Evolutionary conservation across 805 yeast species (phyloP).

Genomic region (Candida orba): DNA sequence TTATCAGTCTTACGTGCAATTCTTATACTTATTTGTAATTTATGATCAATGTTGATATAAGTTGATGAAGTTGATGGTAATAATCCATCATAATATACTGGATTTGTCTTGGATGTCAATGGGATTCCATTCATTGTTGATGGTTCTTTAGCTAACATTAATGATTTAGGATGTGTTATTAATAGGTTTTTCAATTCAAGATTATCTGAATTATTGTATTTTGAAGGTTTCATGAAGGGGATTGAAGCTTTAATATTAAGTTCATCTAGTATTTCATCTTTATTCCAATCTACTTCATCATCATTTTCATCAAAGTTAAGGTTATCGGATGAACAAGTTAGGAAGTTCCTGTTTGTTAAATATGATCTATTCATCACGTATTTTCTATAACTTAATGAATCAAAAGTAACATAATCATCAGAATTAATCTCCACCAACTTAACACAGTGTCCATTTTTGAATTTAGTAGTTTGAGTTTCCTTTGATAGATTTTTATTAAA

Average conservation of each 20-base stretch:
- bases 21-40: conserved; percentile 64
- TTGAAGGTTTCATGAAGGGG: conserved; percentile 18
- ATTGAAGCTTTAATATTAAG: conserved; percentile 12
- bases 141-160: conserved; percentile 8
- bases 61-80: conserved; percentile 53
- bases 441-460: conserved; percentile 41
- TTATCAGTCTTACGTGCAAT: conserved; percentile 48
- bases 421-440: conserved; percentile 54
- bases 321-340: conserved; percentile 46
- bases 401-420: conserved; percentile 35
- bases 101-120: conserved; percentile 9
- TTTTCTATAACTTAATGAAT: conserved; percentile 42
- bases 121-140: conserved; percentile 7
- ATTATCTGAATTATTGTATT: conserved; percentile 2
- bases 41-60: conserved; percentile 56
- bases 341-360: conserved; percentile 52
- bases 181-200: conserved; percentile 3
- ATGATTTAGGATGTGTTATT: conserved; percentile 4
- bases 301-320: conserved; percentile 16
- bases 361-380: conserved; percentile 43
- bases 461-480: conserved; percentile 41
- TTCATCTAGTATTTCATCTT: conserved; percentile 19
- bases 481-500: conserved; percentile 39
- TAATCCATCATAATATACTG: conserved; percentile 15
- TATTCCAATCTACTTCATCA: conserved; percentile 23